These are phyloP conservation scores for Hortiboletus campestris DNA, from an alignment of 768 basidiomycete species.

Conservation along the genomic window DNA sequence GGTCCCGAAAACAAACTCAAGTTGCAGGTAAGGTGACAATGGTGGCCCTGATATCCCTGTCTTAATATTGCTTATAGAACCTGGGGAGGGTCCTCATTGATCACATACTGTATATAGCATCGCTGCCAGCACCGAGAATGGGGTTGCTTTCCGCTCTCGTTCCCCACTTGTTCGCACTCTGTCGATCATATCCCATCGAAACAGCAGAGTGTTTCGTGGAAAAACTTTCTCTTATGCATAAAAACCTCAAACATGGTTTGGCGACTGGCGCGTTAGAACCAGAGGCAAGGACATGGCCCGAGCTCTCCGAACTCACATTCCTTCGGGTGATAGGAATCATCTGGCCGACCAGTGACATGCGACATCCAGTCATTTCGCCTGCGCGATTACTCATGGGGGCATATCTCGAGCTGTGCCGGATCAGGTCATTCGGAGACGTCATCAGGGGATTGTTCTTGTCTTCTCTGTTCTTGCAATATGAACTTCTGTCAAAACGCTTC, in stretches of 20 bases:
- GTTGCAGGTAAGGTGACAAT: constrained; percentile 64
- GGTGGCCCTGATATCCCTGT: background rate
- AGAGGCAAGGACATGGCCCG: constrained; percentile 85
- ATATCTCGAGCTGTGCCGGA: constrained; percentile 81
- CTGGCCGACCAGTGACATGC: constrained; percentile 95
- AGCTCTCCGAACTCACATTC: constrained; percentile 74
- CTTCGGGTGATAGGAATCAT: constrained; percentile 75
- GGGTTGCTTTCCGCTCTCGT: constrained; percentile 61
- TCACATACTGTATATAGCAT: constrained; percentile 75
- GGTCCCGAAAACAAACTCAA: constrained; percentile 88
- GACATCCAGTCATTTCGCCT: constrained; percentile 85
- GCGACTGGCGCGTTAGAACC: constrained; percentile 59
- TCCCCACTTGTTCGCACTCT: constrained; percentile 77
- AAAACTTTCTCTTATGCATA: constrained; percentile 89
- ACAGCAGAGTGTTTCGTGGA: constrained; percentile 75
- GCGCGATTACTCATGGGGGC: constrained; percentile 86
- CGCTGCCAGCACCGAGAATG: constrained; percentile 60
- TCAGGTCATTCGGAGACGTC: constrained; percentile 73
- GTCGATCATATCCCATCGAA: constrained; percentile 76
- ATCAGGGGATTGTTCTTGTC: constrained; percentile 87
- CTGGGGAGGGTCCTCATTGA: constrained; percentile 81
- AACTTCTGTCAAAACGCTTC: constrained; percentile 77
- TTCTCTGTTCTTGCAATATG: constrained; percentile 82
- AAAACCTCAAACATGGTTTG: constrained; percentile 85
- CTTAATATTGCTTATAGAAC: constrained; percentile 42